Conservation (phyloP, 2,329 filamentous ascomycete species). For the Fusarium oligoseptatum region DNA sequence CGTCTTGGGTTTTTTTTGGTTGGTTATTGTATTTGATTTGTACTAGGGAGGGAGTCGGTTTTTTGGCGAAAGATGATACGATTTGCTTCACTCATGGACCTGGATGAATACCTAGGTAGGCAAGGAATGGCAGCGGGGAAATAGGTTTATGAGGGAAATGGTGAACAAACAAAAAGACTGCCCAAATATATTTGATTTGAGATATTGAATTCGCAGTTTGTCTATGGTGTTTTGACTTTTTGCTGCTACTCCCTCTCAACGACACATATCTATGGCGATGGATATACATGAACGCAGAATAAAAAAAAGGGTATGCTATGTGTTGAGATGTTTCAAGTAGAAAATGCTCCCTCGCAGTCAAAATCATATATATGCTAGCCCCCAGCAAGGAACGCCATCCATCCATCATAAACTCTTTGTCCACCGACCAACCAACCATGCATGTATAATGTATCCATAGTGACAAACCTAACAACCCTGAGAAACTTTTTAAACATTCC, state of each 20-base stretch:
- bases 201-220: slow-evolving; percentile 11
- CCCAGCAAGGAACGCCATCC: slow-evolving; percentile 33
- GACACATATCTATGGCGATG: slow-evolving; percentile 25
- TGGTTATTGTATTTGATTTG: neutral
- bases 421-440: slow-evolving; percentile 4
- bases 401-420: slow-evolving; percentile 7
- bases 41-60: neutral
- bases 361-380: slow-evolving; percentile 23
- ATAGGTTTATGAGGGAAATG: slow-evolving; percentile 14
- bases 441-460: neutral
- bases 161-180: slow-evolving; percentile 23
- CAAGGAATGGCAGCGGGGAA: neutral
- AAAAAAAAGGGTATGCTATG: slow-evolving; percentile 22
- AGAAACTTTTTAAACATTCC: slow-evolving; percentile 29
- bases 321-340: neutral
- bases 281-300: slow-evolving; percentile 23
- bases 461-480: slow-evolving; percentile 13
- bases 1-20: neutral
- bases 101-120: neutral
- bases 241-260: neutral
- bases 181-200: slow-evolving; percentile 17
- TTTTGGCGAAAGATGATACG: slow-evolving; percentile 22
- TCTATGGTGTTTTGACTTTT: slow-evolving; percentile 7
- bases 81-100: slow-evolving; percentile 10
- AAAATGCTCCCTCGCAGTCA: slow-evolving; percentile 4